These are phyloP conservation scores for Cladosporium halotolerans DNA, from an alignment of 2,329 filamentous ascomycete species.

Conservation along the genomic window DNA sequence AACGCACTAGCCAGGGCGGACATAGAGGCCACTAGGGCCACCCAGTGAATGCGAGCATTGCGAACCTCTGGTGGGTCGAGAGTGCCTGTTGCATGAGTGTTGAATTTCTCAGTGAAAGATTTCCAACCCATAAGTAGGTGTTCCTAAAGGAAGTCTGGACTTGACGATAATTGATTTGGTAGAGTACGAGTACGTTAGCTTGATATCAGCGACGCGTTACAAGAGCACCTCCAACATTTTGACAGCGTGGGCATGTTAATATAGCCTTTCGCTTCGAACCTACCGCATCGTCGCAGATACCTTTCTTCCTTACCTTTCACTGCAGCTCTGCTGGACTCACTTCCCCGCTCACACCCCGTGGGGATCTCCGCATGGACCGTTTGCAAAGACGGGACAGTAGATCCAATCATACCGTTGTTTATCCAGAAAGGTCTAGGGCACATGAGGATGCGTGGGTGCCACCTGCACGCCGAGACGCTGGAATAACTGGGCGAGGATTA, in stretches of 20 bases:
- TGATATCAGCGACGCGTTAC: constrained; percentile 6
- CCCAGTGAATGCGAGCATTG: constrained; percentile 59
- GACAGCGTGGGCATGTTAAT: constrained; percentile 4
- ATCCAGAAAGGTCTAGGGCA: not conserved
- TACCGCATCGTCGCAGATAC: constrained; percentile 3
- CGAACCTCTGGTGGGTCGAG: constrained; percentile 57
- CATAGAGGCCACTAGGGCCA: constrained; percentile 52
- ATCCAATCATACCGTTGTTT: no score
- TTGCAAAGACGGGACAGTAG: not conserved
- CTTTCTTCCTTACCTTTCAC: constrained; percentile 9
- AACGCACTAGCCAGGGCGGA: constrained; percentile 29
- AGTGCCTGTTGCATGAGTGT: constrained; percentile 10
- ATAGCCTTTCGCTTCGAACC: constrained; percentile 3
- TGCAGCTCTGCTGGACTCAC: not conserved
- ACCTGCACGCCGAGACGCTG: constrained; percentile 8
- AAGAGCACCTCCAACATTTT: not conserved
- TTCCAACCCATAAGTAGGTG: constrained; percentile 12
- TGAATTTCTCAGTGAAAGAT: constrained; percentile 11
- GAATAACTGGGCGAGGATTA: constrained; percentile 8
- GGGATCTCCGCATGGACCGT: not conserved
- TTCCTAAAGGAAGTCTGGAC: constrained; percentile 1
- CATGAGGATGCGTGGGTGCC: constrained; percentile 1
- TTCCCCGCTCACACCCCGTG: constrained; percentile 10
- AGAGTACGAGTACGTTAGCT: not conserved
- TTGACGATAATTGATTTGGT: not conserved